Evolutionary conservation across 129 eudicot genomes (phyloP).

Genomic region (Centella asiatica): DNA sequence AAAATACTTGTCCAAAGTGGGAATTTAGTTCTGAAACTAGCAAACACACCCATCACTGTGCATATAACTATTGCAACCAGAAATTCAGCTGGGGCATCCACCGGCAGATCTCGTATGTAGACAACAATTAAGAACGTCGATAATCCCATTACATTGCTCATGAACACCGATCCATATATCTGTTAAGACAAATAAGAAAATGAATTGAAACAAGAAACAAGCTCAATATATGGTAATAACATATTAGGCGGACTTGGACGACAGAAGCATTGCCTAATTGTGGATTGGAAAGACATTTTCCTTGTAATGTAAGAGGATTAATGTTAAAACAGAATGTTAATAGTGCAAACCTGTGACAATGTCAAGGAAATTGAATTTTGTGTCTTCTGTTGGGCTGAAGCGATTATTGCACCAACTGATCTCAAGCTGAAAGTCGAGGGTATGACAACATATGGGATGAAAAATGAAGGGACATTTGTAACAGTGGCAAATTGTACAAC

Average conservation of each 20-base stretch:
- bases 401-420: constrained; percentile 30
- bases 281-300: too few species aligned
- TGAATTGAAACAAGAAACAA: neutral
- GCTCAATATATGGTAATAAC: too few species aligned
- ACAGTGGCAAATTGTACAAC: constrained; percentile 33
- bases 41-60: constrained; percentile 67
- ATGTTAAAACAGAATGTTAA: neutral
- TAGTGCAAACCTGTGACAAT: constrained; percentile 41
- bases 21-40: constrained; percentile 68
- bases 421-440: constrained; percentile 49
- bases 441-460: constrained; percentile 47
- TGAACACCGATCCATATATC: constrained; percentile 84
- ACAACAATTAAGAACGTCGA: constrained; percentile 75
- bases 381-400: constrained; percentile 45
- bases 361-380: constrained; percentile 50
- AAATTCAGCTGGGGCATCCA: constrained; percentile 90
- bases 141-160: constrained; percentile 71
- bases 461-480: constrained; percentile 46
- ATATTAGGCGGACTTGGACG: too few species aligned
- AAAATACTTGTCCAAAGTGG: constrained; percentile 72
- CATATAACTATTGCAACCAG: constrained; percentile 70
- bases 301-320: neutral
- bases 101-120: constrained; percentile 51
- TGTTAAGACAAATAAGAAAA: too few species aligned
- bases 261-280: too few species aligned